Conservation (phyloP, 345 rosid species). For the Lepidium didymum region DNA sequence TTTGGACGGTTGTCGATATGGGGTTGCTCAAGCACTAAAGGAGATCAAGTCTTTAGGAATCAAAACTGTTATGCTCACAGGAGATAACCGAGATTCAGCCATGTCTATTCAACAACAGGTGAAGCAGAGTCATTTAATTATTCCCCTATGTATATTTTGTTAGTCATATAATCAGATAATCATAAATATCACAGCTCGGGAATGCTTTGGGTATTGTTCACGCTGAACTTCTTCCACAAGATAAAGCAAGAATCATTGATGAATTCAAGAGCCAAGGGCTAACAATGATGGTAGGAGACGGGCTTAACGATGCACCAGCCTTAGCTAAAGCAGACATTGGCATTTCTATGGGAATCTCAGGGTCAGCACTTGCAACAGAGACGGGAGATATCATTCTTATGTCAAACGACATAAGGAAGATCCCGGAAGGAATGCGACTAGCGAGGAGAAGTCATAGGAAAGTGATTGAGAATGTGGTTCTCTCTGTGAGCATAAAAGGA, state of each 20-base stretch:
- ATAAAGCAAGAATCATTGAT: slow-evolving; percentile 48
- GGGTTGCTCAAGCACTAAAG: slow-evolving; percentile 52
- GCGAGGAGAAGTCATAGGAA: slow-evolving; percentile 57
- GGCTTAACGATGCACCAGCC: slow-evolving; percentile 84
- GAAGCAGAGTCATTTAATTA: neutral
- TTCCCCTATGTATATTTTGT: neutral
- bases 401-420: slow-evolving; percentile 71
- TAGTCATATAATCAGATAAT: neutral
- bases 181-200: slow-evolving; percentile 41
- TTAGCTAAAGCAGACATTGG: slow-evolving; percentile 82
- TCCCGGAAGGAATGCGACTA: slow-evolving; percentile 52
- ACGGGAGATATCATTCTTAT: slow-evolving; percentile 74
- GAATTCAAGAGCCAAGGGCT: slow-evolving; percentile 41
- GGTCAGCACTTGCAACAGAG: slow-evolving; percentile 87
- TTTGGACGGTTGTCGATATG: slow-evolving; percentile 64
- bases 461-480: slow-evolving; percentile 54
- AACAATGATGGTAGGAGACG: slow-evolving; percentile 91
- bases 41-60: slow-evolving; percentile 48
- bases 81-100: slow-evolving; percentile 63
- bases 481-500: slow-evolving; percentile 54
- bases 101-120: slow-evolving; percentile 70
- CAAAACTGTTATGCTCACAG: slow-evolving; percentile 73
- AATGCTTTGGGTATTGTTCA: slow-evolving; percentile 46
- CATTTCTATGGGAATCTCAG: slow-evolving; percentile 86
- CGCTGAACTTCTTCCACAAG: slow-evolving; percentile 72